Conservation (phyloP, 2,329 filamentous ascomycete species). For the Didymella exigua region DNA sequence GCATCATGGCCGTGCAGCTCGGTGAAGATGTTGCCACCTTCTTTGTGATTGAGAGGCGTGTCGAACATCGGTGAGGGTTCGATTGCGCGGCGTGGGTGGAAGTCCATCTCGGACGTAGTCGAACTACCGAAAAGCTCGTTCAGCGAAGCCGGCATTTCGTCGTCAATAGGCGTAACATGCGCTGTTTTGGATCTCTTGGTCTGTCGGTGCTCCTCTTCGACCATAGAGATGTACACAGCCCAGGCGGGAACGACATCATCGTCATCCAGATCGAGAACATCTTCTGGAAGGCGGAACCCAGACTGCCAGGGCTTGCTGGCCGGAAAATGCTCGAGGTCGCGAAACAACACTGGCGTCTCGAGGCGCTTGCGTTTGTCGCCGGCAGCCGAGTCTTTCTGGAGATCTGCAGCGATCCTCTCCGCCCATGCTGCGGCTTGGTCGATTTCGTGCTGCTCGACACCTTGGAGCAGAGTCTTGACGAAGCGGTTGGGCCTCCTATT, state of each 20-base stretch:
- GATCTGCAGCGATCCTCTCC: constrained; percentile 24
- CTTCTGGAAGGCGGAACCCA: constrained; percentile 38
- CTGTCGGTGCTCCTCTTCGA: constrained; percentile 31
- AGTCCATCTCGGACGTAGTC: constrained; percentile 29
- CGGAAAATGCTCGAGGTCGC: constrained; percentile 38
- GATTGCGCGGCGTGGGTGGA: constrained; percentile 38
- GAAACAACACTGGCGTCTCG: constrained; percentile 29
- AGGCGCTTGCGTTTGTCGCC: constrained; percentile 41
- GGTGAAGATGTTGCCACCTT: constrained; percentile 39
- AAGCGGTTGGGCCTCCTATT: constrained; percentile 22
- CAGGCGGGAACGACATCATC: constrained; percentile 38
- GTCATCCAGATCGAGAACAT: constrained; percentile 33
- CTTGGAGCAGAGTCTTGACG: constrained; percentile 25
- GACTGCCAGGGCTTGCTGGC: constrained; percentile 41
- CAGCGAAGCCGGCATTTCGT: constrained; percentile 28
- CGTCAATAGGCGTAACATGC: constrained; percentile 16
- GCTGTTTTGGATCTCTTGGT: constrained; percentile 32
- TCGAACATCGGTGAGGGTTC: constrained; percentile 44
- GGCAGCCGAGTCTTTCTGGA: constrained; percentile 26
- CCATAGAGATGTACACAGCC: constrained; percentile 37
- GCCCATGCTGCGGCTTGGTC: constrained; percentile 36
- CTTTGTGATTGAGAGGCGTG: constrained; percentile 18
- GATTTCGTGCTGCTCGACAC: constrained; percentile 27
- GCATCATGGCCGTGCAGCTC: constrained; percentile 28
- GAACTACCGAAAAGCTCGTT: constrained; percentile 28